A percentile compares a stretch with the other conserved stretches of the same genome.
phyloP scores from a whole-genome alignment of 192 early-diverging fungal genomes.

The Obelidium mucronatum region DNA sequence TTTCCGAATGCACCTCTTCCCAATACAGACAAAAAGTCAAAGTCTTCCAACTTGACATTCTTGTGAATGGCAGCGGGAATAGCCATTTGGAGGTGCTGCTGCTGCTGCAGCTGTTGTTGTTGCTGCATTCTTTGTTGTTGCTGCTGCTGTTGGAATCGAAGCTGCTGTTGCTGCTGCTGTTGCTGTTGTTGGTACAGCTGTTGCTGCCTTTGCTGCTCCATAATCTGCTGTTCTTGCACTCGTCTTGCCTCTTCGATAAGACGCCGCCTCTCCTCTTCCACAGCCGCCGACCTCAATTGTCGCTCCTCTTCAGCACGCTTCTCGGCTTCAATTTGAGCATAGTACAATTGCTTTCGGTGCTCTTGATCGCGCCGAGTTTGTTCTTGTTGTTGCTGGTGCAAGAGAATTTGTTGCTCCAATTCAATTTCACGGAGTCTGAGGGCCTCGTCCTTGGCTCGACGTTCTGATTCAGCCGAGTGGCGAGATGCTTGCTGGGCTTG shows the following conservation, averaged over 20 bases:
- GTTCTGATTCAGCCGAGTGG: slow-evolving; percentile 2
- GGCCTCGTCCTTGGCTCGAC: too few species aligned
- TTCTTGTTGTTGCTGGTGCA: too few species aligned
- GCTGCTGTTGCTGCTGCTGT: neutral
- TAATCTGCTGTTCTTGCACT: neutral
- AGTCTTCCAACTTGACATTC: slow-evolving; percentile 50
- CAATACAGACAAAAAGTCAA: slow-evolving; percentile 78
- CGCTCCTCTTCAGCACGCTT: too few species aligned
- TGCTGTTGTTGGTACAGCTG: neutral
- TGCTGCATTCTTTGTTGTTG: neutral
- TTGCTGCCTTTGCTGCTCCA: neutral
- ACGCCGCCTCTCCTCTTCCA: too few species aligned
- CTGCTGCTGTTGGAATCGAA: neutral
- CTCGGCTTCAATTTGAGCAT: too few species aligned
- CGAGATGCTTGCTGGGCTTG: neutral
- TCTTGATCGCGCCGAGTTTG: too few species aligned
- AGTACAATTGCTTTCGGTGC: too few species aligned
- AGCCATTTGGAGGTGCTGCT: neutral
- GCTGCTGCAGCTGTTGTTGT: neutral
- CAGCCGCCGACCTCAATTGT: too few species aligned
- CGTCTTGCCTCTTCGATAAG: too few species aligned
- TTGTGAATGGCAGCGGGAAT: neutral
- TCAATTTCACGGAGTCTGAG: too few species aligned
- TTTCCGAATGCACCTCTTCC: slow-evolving; percentile 98
- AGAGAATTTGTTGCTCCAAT: too few species aligned